Evolutionary conservation across 805 yeast species (phyloP).

Genomic region (Candida xiaguanensis): DNA sequence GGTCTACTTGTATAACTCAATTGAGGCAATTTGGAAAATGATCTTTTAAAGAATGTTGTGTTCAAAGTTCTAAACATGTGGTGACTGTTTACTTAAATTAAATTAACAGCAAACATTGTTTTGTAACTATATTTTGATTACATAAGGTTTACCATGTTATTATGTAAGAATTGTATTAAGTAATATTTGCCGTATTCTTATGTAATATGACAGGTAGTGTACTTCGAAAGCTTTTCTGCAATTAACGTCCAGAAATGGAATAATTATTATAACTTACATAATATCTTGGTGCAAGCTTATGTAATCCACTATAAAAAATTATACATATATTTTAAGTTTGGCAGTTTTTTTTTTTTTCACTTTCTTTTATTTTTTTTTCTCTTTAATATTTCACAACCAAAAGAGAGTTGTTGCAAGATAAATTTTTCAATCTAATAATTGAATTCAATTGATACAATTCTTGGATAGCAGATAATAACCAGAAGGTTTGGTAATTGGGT

Average conservation of each 20-base stretch:
- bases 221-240: too few species aligned
- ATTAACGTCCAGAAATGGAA: not conserved
- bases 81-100: not conserved
- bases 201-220: not conserved
- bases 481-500: too few species aligned
- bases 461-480: too few species aligned
- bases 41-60: not conserved
- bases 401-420: too few species aligned
- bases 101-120: not conserved
- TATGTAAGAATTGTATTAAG: not conserved
- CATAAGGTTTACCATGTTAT: too few species aligned
- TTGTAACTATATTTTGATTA: not conserved
- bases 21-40: not conserved
- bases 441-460: not conserved
- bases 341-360: not conserved
- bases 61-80: slow-evolving; percentile 1
- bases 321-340: not conserved
- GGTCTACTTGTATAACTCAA: not conserved
- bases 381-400: slow-evolving; percentile 1
- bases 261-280: not conserved
- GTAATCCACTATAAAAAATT: not conserved
- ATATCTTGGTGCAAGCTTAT: not conserved
- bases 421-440: too few species aligned
- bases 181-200: not conserved
- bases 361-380: not conserved